A percentile compares a stretch with the other conserved stretches of the same genome.
Conservation (phyloP, 2,329 filamentous ascomycete species). For the Aspergillus clavatus region DNA sequence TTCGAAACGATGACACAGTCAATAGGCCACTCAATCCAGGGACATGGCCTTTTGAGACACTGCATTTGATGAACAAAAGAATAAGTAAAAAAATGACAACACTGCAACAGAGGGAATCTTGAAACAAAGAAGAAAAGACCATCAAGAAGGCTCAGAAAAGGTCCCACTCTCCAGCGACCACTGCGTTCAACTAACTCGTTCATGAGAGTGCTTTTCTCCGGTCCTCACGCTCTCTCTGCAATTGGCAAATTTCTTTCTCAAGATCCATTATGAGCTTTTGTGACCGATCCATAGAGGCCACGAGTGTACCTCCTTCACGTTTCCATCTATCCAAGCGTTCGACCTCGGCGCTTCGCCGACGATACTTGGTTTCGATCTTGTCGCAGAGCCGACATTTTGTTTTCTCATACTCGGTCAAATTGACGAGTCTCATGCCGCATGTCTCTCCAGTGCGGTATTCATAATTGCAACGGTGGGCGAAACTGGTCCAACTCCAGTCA, state of each 20-base stretch:
- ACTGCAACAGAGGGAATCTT: conserved; percentile 18
- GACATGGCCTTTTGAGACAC: conserved; percentile 24
- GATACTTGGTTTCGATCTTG: conserved; percentile 79
- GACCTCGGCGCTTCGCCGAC: conserved; percentile 68
- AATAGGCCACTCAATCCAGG: conserved; percentile 15
- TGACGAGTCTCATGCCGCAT: conserved; percentile 88
- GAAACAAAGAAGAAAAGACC: conserved; percentile 14
- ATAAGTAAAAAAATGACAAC: conserved; percentile 13
- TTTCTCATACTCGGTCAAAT: conserved; percentile 60
- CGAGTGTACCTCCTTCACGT: conserved; percentile 59
- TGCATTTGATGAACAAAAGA: conserved; percentile 18
- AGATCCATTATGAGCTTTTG: conserved; percentile 68
- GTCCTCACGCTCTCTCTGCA: conserved; percentile 54
- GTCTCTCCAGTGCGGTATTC: conserved; percentile 96
- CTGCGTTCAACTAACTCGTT: conserved; percentile 1
- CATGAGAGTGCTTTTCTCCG: conserved; percentile 29
- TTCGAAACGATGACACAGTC: conserved; percentile 25
- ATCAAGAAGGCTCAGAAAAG: conserved; percentile 16
- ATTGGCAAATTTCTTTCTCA: conserved; percentile 62
- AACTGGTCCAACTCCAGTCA: conserved; percentile 93
- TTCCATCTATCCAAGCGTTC: conserved; percentile 73
- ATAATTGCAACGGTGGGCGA: conserved; percentile 86
- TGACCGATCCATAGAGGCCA: conserved; percentile 61
- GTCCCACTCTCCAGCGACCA: conserved; percentile 9
- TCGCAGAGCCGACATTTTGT: conserved; percentile 79